Conservation (phyloP, 2,329 filamentous ascomycete species). For the Curvularia verruculosa region DNA sequence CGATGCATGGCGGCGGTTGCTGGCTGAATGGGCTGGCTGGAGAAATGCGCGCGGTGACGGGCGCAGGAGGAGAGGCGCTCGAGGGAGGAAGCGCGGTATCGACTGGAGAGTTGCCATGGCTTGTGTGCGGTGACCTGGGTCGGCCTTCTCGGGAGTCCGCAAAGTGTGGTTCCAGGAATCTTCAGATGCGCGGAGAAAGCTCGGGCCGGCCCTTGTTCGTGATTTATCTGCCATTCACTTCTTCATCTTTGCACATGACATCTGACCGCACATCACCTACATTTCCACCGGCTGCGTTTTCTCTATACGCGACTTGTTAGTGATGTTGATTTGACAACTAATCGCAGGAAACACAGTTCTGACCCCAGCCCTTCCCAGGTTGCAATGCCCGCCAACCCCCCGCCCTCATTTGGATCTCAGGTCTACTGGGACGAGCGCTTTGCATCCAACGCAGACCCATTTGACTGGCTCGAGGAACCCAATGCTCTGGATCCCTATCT, state of each 20-base stretch:
- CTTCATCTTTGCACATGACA: not conserved
- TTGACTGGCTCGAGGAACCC: slow-evolving; percentile 49
- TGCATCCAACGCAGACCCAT: slow-evolving; percentile 39
- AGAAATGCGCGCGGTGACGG: slow-evolving; percentile 28
- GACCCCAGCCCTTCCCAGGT: slow-evolving; percentile 1
- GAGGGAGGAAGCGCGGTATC: slow-evolving; percentile 45
- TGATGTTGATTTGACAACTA: slow-evolving; percentile 2
- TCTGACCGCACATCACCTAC: not conserved
- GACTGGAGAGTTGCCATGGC: slow-evolving; percentile 43
- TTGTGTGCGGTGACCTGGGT: slow-evolving; percentile 17
- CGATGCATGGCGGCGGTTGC: slow-evolving; percentile 43
- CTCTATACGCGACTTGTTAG: slow-evolving; percentile 3
- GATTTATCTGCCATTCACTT: not conserved
- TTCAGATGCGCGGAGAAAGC: slow-evolving; percentile 23
- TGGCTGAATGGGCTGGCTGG: slow-evolving; percentile 20
- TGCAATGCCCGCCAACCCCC: slow-evolving; percentile 10
- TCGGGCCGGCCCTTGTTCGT: slow-evolving; percentile 21
- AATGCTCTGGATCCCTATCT: slow-evolving; percentile 39
- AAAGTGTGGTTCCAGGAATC: slow-evolving; percentile 25
- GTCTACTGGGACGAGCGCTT: slow-evolving; percentile 50
- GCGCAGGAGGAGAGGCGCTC: slow-evolving; percentile 33
- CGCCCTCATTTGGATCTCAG: slow-evolving; percentile 43
- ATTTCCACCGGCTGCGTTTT: not conserved
- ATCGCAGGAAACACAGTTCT: slow-evolving; percentile 3
- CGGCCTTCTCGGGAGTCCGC: slow-evolving; percentile 27